These are phyloP conservation scores for Neonectria faginata DNA, from an alignment of 2,329 filamentous ascomycete genomes.

Conservation along the genomic window DNA sequence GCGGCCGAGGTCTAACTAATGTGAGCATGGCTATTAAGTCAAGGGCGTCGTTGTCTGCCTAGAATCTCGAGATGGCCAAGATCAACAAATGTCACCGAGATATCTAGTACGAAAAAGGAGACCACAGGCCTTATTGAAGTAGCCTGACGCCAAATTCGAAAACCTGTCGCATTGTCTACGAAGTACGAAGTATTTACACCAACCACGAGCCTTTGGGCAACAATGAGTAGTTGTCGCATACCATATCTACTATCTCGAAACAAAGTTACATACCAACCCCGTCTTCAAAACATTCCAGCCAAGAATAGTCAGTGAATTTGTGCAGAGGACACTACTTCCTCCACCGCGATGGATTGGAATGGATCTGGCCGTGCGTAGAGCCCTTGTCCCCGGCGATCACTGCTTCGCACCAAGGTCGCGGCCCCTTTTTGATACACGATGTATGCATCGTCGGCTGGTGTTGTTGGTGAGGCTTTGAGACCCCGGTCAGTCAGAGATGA, in stretches of 20 bases:
- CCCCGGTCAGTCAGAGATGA: conserved; percentile 14
- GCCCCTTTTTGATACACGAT: conserved; percentile 41
- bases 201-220: not conserved
- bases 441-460: conserved; percentile 19
- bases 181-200: not conserved
- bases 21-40: not conserved
- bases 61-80: no score
- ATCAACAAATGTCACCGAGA: not conserved
- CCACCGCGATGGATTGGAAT: conserved; percentile 35
- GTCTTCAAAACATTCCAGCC: conserved; percentile 27
- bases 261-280: conserved; percentile 34
- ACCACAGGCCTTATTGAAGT: not conserved
- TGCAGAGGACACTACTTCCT: not conserved
- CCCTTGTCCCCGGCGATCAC: conserved; percentile 34
- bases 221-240: not conserved
- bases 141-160: not conserved
- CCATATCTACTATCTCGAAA: conserved; percentile 10
- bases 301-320: conserved; percentile 16
- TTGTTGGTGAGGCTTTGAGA: conserved; percentile 14
- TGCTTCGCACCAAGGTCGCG: conserved; percentile 25
- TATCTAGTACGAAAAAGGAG: not conserved
- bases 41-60: not conserved
- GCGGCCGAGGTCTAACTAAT: not conserved
- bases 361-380: conserved; percentile 21
- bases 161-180: not conserved